Percentiles rank a stretch among this genome's conserved stretches.
These are phyloP conservation scores for Dendryphion nanum DNA, from an alignment of 2,329 filamentous ascomycete species.

Conservation along the genomic window DNA sequence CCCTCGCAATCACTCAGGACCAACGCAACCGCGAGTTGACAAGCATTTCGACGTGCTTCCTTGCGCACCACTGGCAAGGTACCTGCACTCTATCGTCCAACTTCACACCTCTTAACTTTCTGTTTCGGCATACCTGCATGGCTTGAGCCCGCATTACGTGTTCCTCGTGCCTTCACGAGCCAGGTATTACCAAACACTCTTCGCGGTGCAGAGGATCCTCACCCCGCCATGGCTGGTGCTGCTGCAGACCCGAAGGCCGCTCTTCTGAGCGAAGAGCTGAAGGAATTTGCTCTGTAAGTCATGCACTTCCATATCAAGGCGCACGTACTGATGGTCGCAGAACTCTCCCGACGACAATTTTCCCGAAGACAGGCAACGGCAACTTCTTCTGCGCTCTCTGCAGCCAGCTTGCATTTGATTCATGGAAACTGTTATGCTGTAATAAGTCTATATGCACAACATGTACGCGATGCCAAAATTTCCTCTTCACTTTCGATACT, in stretches of 20 bases:
- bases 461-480: constrained; percentile 59
- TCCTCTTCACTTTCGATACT: not conserved
- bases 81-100: too few species aligned
- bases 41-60: too few species aligned
- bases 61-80: too few species aligned
- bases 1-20: too few species aligned
- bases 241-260: constrained; percentile 29
- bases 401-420: constrained; percentile 85
- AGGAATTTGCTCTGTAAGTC: constrained; percentile 30
- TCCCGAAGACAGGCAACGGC: constrained; percentile 61
- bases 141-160: too few species aligned
- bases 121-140: too few species aligned
- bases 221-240: constrained; percentile 28
- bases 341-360: constrained; percentile 75
- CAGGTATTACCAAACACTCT: too few species aligned
- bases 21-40: too few species aligned
- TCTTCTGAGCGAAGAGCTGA: constrained; percentile 33
- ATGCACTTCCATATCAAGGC: not conserved
- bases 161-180: too few species aligned
- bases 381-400: constrained; percentile 95
- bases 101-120: too few species aligned
- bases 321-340: constrained; percentile 46
- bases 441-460: constrained; percentile 90
- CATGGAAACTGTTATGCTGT: constrained; percentile 89
- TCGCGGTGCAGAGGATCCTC: too few species aligned